A percentile compares a stretch with the other conserved stretches of the same genome.
Conservation (phyloP, 2,329 filamentous ascomycete species). For the Cytospora mali region DNA sequence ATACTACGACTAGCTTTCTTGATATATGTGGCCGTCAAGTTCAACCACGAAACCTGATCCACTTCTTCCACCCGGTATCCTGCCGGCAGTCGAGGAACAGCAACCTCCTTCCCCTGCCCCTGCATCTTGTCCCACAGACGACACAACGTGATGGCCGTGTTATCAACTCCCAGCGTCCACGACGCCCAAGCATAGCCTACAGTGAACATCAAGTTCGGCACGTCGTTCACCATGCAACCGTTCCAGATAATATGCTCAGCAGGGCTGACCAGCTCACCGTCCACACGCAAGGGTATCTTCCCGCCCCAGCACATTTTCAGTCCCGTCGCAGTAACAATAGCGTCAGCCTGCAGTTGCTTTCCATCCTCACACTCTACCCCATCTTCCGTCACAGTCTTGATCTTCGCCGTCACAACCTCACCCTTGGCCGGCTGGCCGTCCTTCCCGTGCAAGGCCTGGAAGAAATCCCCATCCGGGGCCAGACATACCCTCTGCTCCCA, state of each 20-base stretch:
- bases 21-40: conserved; percentile 12
- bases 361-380: conserved; percentile 49
- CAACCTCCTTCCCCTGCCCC: conserved; percentile 7
- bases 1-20: conserved; percentile 1
- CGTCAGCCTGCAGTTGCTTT: conserved; percentile 54
- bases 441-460: conserved; percentile 38
- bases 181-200: conserved; percentile 62
- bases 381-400: conserved; percentile 47
- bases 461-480: conserved; percentile 51
- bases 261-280: conserved; percentile 9
- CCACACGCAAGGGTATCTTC: conserved; percentile 10
- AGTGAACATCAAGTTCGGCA: conserved; percentile 62
- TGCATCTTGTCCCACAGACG: conserved; percentile 14
- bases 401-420: conserved; percentile 48
- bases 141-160: conserved; percentile 16
- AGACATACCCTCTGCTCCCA: conserved; percentile 73
- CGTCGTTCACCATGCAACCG: conserved; percentile 60
- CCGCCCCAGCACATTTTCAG: conserved; percentile 21
- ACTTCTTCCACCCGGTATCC: not conserved
- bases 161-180: conserved; percentile 66
- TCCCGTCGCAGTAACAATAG: conserved; percentile 68
- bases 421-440: conserved; percentile 39
- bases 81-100: not conserved
- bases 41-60: not conserved
- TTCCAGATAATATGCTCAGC: conserved; percentile 49